Evolutionary conservation across 805 yeast genomes (phyloP).

Genomic region (Barnettozyma sucrosica): DNA sequence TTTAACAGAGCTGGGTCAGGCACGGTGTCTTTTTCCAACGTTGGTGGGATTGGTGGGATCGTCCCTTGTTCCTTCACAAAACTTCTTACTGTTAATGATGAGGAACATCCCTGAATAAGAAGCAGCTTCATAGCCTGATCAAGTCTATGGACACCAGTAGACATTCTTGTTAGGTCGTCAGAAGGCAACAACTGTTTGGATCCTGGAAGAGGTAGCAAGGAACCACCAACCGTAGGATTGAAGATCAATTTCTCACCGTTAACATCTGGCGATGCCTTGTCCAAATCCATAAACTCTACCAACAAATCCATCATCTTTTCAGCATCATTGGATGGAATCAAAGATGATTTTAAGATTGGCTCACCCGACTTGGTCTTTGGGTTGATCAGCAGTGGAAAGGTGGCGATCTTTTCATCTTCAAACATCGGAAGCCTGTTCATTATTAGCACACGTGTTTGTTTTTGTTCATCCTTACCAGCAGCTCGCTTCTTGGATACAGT

Average conservation of each 20-base stretch:
- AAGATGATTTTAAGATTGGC: slow-evolving; percentile 22
- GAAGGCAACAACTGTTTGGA: slow-evolving; percentile 5
- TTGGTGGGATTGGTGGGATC: slow-evolving; percentile 26
- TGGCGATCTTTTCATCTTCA: slow-evolving; percentile 67
- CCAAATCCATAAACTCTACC: slow-evolving; percentile 41
- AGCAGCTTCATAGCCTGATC: slow-evolving; percentile 15
- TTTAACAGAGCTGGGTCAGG: slow-evolving; percentile 11
- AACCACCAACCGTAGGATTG: slow-evolving; percentile 14
- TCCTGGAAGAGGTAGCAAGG: slow-evolving; percentile 14
- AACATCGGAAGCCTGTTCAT: slow-evolving; percentile 59
- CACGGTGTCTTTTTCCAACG: slow-evolving; percentile 15
- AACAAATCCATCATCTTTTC: slow-evolving; percentile 37
- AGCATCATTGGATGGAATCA: slow-evolving; percentile 35
- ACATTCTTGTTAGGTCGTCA: slow-evolving; percentile 24
- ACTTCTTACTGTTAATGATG: slow-evolving; percentile 9
- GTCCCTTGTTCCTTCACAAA: slow-evolving; percentile 14
- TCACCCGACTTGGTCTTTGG: slow-evolving; percentile 29
- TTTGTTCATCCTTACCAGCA: slow-evolving; percentile 14
- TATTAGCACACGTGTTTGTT: slow-evolving; percentile 37
- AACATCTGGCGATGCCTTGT: slow-evolving; percentile 24
- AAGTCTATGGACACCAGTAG: slow-evolving; percentile 23
- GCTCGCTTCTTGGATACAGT: slow-evolving; percentile 11
- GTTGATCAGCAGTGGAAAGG: slow-evolving; percentile 37
- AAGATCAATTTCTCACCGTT: slow-evolving; percentile 15
- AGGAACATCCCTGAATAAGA: slow-evolving; percentile 9